Evolutionary conservation across 2,329 filamentous ascomycete species (phyloP).

Genomic region (Diplodia seriata): DNA sequence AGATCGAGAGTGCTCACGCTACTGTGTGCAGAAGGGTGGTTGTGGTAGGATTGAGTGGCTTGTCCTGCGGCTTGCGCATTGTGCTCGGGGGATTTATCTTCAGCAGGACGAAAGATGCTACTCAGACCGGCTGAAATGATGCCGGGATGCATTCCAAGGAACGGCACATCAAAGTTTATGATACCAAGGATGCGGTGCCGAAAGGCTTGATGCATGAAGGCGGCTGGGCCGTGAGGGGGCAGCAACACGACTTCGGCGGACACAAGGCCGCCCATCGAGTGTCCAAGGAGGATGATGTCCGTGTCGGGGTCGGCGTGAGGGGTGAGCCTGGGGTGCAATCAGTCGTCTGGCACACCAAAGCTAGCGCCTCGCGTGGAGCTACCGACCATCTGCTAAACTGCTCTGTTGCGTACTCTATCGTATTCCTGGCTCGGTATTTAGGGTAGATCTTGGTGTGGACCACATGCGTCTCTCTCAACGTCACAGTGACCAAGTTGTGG

Average conservation of each 20-base stretch:
- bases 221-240: slow-evolving; percentile 41
- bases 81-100: slow-evolving; percentile 27
- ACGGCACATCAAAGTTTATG: slow-evolving; percentile 84
- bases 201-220: slow-evolving; percentile 52
- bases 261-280: slow-evolving; percentile 88
- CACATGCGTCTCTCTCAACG: slow-evolving; percentile 74
- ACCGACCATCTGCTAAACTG: slow-evolving; percentile 78
- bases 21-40: slow-evolving; percentile 32
- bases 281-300: slow-evolving; percentile 82
- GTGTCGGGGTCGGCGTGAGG: slow-evolving; percentile 77
- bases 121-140: slow-evolving; percentile 82
- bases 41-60: slow-evolving; percentile 9
- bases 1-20: slow-evolving; percentile 24
- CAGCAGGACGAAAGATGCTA: slow-evolving; percentile 70
- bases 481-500: slow-evolving; percentile 72
- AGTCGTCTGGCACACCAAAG: slow-evolving; percentile 33
- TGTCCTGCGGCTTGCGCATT: slow-evolving; percentile 35
- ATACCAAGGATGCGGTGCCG: slow-evolving; percentile 81
- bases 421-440: slow-evolving; percentile 76
- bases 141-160: slow-evolving; percentile 86
- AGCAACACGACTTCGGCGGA: slow-evolving; percentile 79
- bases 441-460: slow-evolving; percentile 89
- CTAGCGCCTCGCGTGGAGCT: slow-evolving; percentile 34
- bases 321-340: slow-evolving; percentile 61
- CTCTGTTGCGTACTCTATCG: slow-evolving; percentile 75